Evolutionary conservation across 2,329 filamentous ascomycete genomes (phyloP), one percentile per base, ranked within the genome.

Genomic region (Stemphylium lycopersici): DNA sequence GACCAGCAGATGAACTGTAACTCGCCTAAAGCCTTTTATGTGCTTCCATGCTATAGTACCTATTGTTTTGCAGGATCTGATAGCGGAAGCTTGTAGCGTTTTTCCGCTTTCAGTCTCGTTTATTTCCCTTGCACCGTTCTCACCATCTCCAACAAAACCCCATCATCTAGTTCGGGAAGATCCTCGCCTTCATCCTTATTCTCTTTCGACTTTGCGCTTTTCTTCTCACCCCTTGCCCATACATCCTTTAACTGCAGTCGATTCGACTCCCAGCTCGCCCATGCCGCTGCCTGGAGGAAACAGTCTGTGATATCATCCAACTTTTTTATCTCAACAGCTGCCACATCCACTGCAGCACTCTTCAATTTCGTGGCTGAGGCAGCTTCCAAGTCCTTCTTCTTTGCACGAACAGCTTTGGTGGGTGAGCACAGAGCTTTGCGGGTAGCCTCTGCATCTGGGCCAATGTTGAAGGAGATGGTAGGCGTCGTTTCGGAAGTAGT

Each of bases 241-340:
- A 61, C 48, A 10, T 53, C 41, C 10, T 20, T 20, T 4, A 68
- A 47, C 45, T 67, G 64, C 36, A 52, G 36, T 16, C 74, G 56
- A 62, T 89, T 89, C 62, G 80, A 77, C 68, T 91, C 85, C 91
- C 91, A 96, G 56, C 86, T 81, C 33, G 91, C 74, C 86, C 89
- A 93, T 2, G 90, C 87, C 54, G 91, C 80, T 2, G 87, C 91
- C 72, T 96, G 91, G 48, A 95, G 71, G 22, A 95, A 76, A 69
- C 87, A 90, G 77, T 96, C 91, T 0, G 90, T 89, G 44, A 96
- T 76, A 77, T 96, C 91, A 73, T 96, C 91, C 48, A 93, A 73
- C 74, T 95, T 95, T 55, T 57, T 70, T 42, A 62, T 59, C 20
- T 67, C 59, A 6, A 37, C 7, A 1, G 45, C 56, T 3, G 48